These are phyloP conservation scores for Aureobasidium leucospermi DNA, from an alignment of 2,329 filamentous ascomycete genomes.

Conservation along the genomic window DNA sequence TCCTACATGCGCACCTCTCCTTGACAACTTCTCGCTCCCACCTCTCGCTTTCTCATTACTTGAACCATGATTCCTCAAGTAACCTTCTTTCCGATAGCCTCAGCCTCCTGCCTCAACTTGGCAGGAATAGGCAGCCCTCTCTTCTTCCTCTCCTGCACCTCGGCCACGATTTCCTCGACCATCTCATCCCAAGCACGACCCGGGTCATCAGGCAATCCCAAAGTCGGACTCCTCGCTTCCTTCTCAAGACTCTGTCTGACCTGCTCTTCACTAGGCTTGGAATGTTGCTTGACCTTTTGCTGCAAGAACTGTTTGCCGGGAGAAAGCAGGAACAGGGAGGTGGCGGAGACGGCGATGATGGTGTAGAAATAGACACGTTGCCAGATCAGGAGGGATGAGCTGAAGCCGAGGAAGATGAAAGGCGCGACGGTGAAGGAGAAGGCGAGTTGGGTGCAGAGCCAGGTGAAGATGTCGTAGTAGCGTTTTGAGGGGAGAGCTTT, in stretches of 20 bases:
- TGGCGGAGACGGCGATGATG: slow-evolving; percentile 56
- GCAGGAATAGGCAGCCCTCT: slow-evolving; percentile 38
- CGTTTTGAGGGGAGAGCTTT: slow-evolving; percentile 63
- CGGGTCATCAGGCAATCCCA: slow-evolving; percentile 74
- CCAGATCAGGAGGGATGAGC: slow-evolving; percentile 69
- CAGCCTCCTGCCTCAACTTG: slow-evolving; percentile 42
- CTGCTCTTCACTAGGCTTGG: slow-evolving; percentile 23
- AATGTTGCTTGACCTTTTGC: slow-evolving; percentile 30
- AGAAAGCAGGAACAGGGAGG: slow-evolving; percentile 70
- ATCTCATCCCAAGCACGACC: slow-evolving; percentile 70
- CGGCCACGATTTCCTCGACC: slow-evolving; percentile 63
- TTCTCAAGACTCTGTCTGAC: slow-evolving; percentile 26
- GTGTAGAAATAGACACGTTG: slow-evolving; percentile 82
- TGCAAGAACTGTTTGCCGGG: slow-evolving; percentile 56
- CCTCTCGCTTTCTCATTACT: no score
- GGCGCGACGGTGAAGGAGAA: slow-evolving; percentile 79
- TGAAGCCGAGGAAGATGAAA: slow-evolving; percentile 73
- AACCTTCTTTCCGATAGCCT: slow-evolving; percentile 1
- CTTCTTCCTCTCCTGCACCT: slow-evolving; percentile 56
- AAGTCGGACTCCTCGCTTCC: slow-evolving; percentile 34
- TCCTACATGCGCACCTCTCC: no score
- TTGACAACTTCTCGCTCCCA: no score
- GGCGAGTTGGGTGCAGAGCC: slow-evolving; percentile 67
- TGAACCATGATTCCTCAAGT: not conserved
- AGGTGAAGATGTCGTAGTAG: slow-evolving; percentile 78